phyloP scores from a whole-genome alignment of 1,284 basidiomycete species.

The Trichosporon inkin region DNA sequence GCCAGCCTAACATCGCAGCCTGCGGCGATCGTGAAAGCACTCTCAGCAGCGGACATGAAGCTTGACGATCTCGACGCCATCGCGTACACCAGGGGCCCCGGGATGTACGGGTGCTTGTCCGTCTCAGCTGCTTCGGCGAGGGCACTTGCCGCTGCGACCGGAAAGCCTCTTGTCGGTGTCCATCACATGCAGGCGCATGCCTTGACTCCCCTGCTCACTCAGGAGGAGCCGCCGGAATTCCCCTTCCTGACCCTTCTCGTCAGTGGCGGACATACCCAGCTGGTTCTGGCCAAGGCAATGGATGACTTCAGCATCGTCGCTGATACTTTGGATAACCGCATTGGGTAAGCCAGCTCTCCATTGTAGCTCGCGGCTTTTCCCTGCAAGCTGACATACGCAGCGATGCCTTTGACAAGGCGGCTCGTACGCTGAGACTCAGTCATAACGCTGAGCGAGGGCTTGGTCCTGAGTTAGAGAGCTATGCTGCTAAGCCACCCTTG shows the following conservation, averaged over 20 bases:
- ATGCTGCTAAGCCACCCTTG: slow-evolving; percentile 43
- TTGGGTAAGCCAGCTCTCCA: slow-evolving; percentile 55
- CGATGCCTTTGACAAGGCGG: slow-evolving; percentile 72
- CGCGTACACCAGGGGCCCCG: slow-evolving; percentile 87
- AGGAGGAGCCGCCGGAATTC: slow-evolving; percentile 58
- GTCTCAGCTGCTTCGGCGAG: slow-evolving; percentile 75
- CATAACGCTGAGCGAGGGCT: slow-evolving; percentile 58
- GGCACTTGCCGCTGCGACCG: slow-evolving; percentile 67
- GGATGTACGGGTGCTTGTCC: slow-evolving; percentile 73
- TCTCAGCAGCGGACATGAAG: slow-evolving; percentile 60
- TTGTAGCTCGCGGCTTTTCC: not conserved
- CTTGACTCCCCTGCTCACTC: slow-evolving; percentile 73
- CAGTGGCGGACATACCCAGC: slow-evolving; percentile 85
- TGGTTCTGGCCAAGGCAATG: slow-evolving; percentile 65
- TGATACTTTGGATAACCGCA: slow-evolving; percentile 68
- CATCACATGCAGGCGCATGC: slow-evolving; percentile 99
- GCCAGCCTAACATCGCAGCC: slow-evolving; percentile 57
- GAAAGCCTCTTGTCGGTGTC: slow-evolving; percentile 78
- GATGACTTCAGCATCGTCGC: slow-evolving; percentile 67
- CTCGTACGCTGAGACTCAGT: slow-evolving; percentile 60
- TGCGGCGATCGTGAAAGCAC: slow-evolving; percentile 62
- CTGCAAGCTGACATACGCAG: slow-evolving; percentile 38
- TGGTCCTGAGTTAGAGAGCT: slow-evolving; percentile 72
- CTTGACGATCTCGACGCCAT: slow-evolving; percentile 72
- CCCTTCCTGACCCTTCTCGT: slow-evolving; percentile 84